These are phyloP conservation scores for Davidsoniella eucalypti DNA, from an alignment of 2,329 filamentous ascomycete genomes.

Conservation along the genomic window DNA sequence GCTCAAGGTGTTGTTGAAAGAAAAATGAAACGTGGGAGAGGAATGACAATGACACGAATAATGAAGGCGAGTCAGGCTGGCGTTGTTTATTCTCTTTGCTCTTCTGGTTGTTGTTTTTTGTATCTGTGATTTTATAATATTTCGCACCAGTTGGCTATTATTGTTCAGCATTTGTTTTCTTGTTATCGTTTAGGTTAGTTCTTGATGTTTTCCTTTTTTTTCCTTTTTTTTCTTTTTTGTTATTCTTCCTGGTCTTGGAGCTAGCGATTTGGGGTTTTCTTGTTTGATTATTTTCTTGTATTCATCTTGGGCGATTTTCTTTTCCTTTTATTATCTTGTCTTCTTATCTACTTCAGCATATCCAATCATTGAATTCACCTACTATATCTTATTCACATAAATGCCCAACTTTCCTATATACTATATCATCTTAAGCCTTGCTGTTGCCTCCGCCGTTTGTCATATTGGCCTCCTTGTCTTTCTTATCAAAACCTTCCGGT, in stretches of 20 bases:
- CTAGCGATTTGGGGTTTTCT: too few species aligned
- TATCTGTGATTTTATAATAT: too few species aligned
- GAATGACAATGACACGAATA: too few species aligned
- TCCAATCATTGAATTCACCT: too few species aligned
- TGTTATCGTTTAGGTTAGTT: not conserved
- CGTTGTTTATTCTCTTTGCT: too few species aligned
- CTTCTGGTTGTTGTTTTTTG: too few species aligned
- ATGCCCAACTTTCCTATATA: too few species aligned
- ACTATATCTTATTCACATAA: too few species aligned
- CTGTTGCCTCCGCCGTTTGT: too few species aligned
- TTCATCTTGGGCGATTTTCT: not conserved
- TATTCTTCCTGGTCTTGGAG: not conserved
- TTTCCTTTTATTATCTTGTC: slow-evolving; percentile 3
- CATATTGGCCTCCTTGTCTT: not conserved
- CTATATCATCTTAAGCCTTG: too few species aligned
- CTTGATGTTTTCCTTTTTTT: not conserved
- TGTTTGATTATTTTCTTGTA: not conserved
- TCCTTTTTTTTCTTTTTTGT: slow-evolving; percentile 1
- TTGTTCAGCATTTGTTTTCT: not conserved
- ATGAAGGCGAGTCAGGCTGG: too few species aligned
- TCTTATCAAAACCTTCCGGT: slow-evolving; percentile 9
- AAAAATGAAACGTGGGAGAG: too few species aligned
- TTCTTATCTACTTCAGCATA: slow-evolving; percentile 2
- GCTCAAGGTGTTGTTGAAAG: slow-evolving; percentile 17
- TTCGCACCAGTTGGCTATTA: not conserved